phyloP scores from a whole-genome alignment of 192 early-diverging fungal genomes.

The Pilobolus umbonatus region DNA sequence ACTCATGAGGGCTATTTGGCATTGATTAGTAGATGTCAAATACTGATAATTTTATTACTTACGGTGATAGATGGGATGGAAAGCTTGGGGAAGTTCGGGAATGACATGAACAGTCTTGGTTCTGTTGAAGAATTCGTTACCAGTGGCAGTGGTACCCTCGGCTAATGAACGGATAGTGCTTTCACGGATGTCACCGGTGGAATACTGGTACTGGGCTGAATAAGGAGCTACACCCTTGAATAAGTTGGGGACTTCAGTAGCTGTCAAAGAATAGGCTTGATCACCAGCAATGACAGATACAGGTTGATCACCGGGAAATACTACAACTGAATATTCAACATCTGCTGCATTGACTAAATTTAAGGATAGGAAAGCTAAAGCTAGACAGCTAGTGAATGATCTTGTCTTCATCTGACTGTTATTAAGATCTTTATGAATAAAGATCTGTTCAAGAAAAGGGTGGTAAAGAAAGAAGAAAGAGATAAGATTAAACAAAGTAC shows the following conservation, averaged over 20 bases:
- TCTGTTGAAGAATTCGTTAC: constrained; percentile 45
- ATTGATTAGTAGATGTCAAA: neutral
- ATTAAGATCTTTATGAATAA: too few species aligned
- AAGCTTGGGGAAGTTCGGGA: constrained; percentile 38
- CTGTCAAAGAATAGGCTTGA: constrained; percentile 12
- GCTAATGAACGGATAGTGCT: constrained; percentile 21
- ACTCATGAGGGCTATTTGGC: constrained; percentile 9
- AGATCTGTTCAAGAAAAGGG: too few species aligned
- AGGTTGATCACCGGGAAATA: constrained; percentile 18
- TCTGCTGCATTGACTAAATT: constrained; percentile 6
- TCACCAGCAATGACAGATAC: constrained; percentile 16
- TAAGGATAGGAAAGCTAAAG: constrained; percentile 12
- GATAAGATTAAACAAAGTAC: too few species aligned
- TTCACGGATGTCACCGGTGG: constrained; percentile 28
- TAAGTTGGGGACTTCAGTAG: constrained; percentile 13
- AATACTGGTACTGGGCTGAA: constrained; percentile 10
- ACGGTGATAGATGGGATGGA: constrained; percentile 36
- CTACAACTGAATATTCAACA: constrained; percentile 24
- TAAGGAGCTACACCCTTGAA: constrained; percentile 18
- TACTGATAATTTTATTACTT: constrained; percentile 14
- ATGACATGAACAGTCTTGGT: constrained; percentile 29
- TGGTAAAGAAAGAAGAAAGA: too few species aligned
- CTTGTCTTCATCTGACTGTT: constrained; percentile 28
- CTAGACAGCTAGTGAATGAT: constrained; percentile 9
- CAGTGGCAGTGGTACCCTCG: constrained; percentile 15